Conservation (phyloP, 345 rosid species). For the Aethionema arabicum region DNA sequence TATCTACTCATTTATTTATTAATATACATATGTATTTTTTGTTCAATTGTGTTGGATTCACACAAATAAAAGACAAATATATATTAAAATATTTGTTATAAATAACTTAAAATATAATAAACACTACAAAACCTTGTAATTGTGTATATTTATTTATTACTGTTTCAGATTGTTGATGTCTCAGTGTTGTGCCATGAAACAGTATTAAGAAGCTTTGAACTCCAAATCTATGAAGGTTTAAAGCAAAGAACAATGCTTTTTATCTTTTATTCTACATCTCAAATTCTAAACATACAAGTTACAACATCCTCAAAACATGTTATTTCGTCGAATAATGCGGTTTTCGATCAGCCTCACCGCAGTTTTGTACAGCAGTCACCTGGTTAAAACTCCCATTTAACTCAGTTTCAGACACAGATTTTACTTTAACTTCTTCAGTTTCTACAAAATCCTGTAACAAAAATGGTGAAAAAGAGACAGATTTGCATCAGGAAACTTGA, state of each 20-base stretch:
- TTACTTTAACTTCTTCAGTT: conserved; percentile 12
- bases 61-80: no score
- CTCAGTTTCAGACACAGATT: not conserved
- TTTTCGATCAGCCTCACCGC: not conserved
- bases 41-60: no score
- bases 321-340: conserved; percentile 8
- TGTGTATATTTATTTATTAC: not conserved
- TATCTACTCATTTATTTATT: not conserved
- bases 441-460: conserved; percentile 18
- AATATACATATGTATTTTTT: no score
- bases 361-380: not conserved
- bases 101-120: no score
- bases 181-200: not conserved
- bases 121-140: no score
- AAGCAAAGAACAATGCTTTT: conserved; percentile 4
- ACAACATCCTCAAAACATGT: conserved; percentile 8
- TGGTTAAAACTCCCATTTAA: not conserved
- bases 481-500: not conserved
- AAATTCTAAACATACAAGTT: conserved; percentile 1
- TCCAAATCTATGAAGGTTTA: not conserved
- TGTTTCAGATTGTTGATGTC: conserved; percentile 11
- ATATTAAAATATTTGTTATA: no score
- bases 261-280: conserved; percentile 5
- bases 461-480: not conserved
- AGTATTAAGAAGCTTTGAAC: not conserved